Base-by-base conservation (phyloP, 495 filamentous ascomycete genomes). In the Chaetomium fimeti region DNA sequence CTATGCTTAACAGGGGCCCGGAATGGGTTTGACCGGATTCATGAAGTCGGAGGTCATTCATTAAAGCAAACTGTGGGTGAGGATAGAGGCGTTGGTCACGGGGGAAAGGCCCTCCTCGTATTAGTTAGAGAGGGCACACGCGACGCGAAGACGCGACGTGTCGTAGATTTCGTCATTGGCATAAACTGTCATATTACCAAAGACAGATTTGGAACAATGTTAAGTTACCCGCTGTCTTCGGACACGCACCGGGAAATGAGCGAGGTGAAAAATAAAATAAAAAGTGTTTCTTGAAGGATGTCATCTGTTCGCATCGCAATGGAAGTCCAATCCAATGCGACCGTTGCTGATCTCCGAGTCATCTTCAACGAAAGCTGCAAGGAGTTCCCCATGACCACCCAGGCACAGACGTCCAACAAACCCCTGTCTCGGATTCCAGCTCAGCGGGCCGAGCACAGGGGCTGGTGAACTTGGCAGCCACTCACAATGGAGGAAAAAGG, bases 161-260 rank as follows among this genome's bases (percentile, higher is more conserved):
- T 12, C 36, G 57, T 3, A 53, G 3, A 38, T 38, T 51, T 38
- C 61, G 47, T 32, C 56, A 58, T 32, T 40, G 57, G 61, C 66
- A 64, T 67, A 61, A 64, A 64, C 20, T 15, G 45, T 22, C 16
- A 64, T 7, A 64, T 64, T 61, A 38, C 25, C 25, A 11, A 20
- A 2, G 5, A 16, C 27, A 4, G 36, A 12, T 9, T 32, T 56
- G 22, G 32, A 22, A 51, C 16, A 22, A 32, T 53, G n/a, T n/a
- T n/a, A n/a, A n/a, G n/a, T 40, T 28, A 25, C 13, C 48, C 48
- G 51, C 15, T 54, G 20, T 27, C 3, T 29, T 36, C 47, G 47
- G 24, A 59, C 22, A 29, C 24, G 24, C 7, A 4, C 3, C 4
- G 20, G 8, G 8, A 29, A 36, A n/a, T 8, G 38, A 18, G 24